Conservation (phyloP, 306 rosid genomes). For the Trifolium dubium region DNA sequence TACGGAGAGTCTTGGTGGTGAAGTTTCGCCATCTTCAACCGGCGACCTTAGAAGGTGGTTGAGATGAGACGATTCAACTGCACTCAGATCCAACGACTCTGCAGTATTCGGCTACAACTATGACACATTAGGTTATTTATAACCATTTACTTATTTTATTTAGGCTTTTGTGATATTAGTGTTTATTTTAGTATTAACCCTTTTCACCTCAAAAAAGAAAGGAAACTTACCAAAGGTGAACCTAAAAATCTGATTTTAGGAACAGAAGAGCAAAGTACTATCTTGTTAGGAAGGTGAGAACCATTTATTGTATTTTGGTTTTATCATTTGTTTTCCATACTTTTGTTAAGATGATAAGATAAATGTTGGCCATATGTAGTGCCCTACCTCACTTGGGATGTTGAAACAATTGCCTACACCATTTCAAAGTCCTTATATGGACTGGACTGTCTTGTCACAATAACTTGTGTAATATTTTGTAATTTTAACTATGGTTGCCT, state of each 20-base stretch:
- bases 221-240: constrained; percentile 31
- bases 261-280: constrained; percentile 38
- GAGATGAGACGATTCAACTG: constrained; percentile 49
- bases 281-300: constrained; percentile 39
- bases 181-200: constrained; percentile 42
- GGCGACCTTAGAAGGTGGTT: constrained; percentile 86
- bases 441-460: constrained; percentile 47
- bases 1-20: constrained; percentile 86
- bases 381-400: constrained; percentile 57
- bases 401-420: constrained; percentile 44
- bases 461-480: constrained; percentile 42
- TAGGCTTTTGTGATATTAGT: constrained; percentile 47
- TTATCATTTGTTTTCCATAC: constrained; percentile 35
- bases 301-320: constrained; percentile 29
- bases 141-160: constrained; percentile 38
- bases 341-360: constrained; percentile 42
- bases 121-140: constrained; percentile 24
- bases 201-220: constrained; percentile 42
- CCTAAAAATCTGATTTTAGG: constrained; percentile 49
- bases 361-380: constrained; percentile 39
- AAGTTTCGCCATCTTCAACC: constrained; percentile 90
- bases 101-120: neutral
- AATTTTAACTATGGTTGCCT: constrained; percentile 24
- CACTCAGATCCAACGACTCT: neutral
- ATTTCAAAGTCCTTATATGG: constrained; percentile 39